phyloP scores from a whole-genome alignment of 1,139 yeast genomes.

The Magnusiomyces ingens region DNA sequence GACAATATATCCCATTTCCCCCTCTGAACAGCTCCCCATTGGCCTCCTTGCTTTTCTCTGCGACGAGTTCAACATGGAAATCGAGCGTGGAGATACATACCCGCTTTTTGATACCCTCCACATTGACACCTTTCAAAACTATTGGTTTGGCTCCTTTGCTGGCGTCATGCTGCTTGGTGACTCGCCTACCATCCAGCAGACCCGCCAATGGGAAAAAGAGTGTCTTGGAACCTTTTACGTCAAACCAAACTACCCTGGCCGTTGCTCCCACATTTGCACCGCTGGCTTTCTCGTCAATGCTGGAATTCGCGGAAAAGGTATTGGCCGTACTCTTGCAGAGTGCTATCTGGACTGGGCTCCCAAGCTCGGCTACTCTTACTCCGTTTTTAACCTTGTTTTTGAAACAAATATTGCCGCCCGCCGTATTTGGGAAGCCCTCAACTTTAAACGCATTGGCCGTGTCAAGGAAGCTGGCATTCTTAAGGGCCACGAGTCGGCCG shows the following conservation, averaged over 20 bases:
- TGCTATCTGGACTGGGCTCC: constrained; percentile 91
- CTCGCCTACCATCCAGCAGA: constrained; percentile 30
- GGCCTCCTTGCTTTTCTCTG: constrained; percentile 74
- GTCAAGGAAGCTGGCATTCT: constrained; percentile 80
- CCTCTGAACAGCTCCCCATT: constrained; percentile 57
- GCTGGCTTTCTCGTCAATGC: constrained; percentile 86
- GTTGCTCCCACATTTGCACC: constrained; percentile 89
- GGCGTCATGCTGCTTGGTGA: constrained; percentile 71
- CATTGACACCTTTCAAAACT: constrained; percentile 63
- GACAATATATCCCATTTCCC: constrained; percentile 78
- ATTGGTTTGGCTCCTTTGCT: constrained; percentile 84
- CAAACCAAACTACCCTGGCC: constrained; percentile 86
- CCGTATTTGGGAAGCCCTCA: constrained; percentile 69
- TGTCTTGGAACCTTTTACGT: constrained; percentile 80
- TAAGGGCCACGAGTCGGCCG: constrained; percentile 75
- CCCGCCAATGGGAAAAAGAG: constrained; percentile 79
- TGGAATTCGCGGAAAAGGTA: constrained; percentile 88
- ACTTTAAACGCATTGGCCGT: constrained; percentile 71
- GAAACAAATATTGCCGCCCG: constrained; percentile 83
- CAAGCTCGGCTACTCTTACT: constrained; percentile 73
- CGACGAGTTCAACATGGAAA: constrained; percentile 91
- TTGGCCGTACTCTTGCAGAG: constrained; percentile 78
- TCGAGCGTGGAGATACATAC: constrained; percentile 80
- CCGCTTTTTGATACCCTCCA: constrained; percentile 76
- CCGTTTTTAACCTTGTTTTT: constrained; percentile 78